Evolutionary conservation across 257 asterid genomes (phyloP), one percentile per base, ranked within the genome.

Genomic region (Nicotiana tabacum): DNA sequence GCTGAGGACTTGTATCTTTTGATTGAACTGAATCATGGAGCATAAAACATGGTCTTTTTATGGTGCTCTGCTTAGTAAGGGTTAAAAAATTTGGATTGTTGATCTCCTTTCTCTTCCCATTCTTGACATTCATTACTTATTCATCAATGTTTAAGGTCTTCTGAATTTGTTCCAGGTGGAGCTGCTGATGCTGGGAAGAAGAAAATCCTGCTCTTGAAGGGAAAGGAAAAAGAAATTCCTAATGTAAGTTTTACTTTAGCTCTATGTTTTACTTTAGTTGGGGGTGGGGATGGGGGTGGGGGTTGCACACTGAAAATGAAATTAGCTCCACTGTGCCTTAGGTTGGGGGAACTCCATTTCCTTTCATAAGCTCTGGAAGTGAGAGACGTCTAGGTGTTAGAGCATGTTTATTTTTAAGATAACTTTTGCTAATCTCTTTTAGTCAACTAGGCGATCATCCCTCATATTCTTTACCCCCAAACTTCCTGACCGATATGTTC

Each of bases 171-270:
- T 77, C 77, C 86, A 88, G 90, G 90, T 82, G 89, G 86, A 27
- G 85, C 91, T 77, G 69, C 85, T 78, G 95, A 86, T 77, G 74
- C 67, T 77, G 96, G 94, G 84, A 94, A 91, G 95, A 91, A 90
- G 93, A 93, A 88, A 88, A 86, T 95, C 85, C 70, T 93, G 85
- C 97, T 95, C 82, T 82, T 92, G 88, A 95, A 92, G 86, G 97
- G 97, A 82, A 93, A 92, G 90, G 97, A 92, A 85, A 94, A 89
- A 83, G 97, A 90, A 89, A 85, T 87, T 85, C 89, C 92, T 81
- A 79, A 82, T 76, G 98, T 95, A 87, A 93, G 97, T 80, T 81
- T 51, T 16, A 27, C 58, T 53, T 35, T 66, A 21, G 8, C 43
- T 17, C 39, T 35, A n/a, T n/a, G n/a, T n/a, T 12, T 11, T 5